Evolutionary conservation across 495 filamentous ascomycete species (phyloP).

Genomic region (Gamarada debralockiae): DNA sequence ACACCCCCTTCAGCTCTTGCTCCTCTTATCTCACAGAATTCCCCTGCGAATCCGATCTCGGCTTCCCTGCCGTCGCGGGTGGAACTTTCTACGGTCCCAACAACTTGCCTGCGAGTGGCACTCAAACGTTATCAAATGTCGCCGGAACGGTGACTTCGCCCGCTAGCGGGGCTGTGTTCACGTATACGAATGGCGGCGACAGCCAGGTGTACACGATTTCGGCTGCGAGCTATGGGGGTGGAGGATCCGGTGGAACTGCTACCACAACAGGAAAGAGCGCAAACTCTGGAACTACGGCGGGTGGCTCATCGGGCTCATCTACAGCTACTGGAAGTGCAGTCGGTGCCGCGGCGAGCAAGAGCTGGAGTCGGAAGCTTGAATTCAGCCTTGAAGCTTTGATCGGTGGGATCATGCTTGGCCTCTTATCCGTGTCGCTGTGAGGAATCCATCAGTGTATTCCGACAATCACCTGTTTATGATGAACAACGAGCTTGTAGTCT

Average conservation of each 20-base stretch:
- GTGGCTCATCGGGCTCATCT: too few species aligned
- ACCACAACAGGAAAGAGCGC: not conserved
- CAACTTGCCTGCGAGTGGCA: slow-evolving; percentile 7
- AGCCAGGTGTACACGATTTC: slow-evolving; percentile 5
- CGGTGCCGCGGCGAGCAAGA: too few species aligned
- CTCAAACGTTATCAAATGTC: not conserved
- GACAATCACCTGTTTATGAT: too few species aligned
- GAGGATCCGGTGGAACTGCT: not conserved
- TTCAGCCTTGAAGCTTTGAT: too few species aligned
- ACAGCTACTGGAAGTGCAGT: too few species aligned
- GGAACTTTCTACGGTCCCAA: not conserved
- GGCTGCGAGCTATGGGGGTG: slow-evolving; percentile 1
- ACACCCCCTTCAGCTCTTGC: not conserved
- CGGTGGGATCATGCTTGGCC: too few species aligned
- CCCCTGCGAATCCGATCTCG: slow-evolving; percentile 5
- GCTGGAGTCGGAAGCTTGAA: too few species aligned
- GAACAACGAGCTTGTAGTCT: too few species aligned
- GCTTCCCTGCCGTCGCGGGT: not conserved
- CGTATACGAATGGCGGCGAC: slow-evolving; percentile 9
- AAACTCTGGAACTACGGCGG: too few species aligned
- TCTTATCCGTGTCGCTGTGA: too few species aligned
- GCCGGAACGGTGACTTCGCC: not conserved
- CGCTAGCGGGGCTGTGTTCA: slow-evolving; percentile 4
- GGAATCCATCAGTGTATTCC: too few species aligned
- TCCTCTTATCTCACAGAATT: not conserved